Evolutionary conservation across 2,329 filamentous ascomycete genomes (phyloP).

Genomic region (Colletotrichum cuscutae): DNA sequence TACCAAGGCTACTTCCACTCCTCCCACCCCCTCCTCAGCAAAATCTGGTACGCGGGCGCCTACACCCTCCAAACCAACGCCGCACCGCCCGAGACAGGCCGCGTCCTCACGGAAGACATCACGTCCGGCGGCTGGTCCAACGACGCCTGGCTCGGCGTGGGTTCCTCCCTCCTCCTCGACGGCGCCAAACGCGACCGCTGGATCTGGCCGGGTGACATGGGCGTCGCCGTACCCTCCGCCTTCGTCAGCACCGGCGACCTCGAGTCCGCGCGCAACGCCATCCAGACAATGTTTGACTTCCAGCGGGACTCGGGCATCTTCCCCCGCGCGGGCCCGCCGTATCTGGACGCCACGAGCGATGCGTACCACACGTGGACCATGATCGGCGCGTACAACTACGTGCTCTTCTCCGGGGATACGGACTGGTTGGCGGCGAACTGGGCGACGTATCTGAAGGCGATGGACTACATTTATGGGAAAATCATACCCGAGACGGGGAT

Average conservation of each 20-base stretch:
- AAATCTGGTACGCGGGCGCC: constrained; percentile 62
- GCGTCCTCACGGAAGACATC: constrained; percentile 34
- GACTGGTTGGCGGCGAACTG: constrained; percentile 40
- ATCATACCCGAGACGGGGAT: constrained; percentile 39
- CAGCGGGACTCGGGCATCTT: constrained; percentile 56
- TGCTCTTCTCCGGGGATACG: constrained; percentile 53
- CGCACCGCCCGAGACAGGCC: constrained; percentile 36
- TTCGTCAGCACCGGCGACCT: constrained; percentile 66
- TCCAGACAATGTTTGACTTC: constrained; percentile 57
- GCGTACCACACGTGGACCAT: constrained; percentile 54
- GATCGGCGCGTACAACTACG: constrained; percentile 66
- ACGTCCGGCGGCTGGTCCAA: constrained; percentile 41
- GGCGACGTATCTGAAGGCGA: constrained; percentile 44
- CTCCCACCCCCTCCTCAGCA: constrained; percentile 60
- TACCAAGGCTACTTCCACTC: constrained; percentile 66
- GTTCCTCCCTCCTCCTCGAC: constrained; percentile 52
- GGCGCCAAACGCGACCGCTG: constrained; percentile 69
- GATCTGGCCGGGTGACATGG: constrained; percentile 72
- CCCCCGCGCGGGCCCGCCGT: constrained; percentile 61
- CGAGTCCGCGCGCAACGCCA: constrained; percentile 58
- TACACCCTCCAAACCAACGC: constrained; percentile 54
- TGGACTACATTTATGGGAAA: constrained; percentile 42
- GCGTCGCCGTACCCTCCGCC: constrained; percentile 63
- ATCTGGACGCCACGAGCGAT: constrained; percentile 45
- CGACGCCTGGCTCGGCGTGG: constrained; percentile 46